phyloP scores from a whole-genome alignment of 1,284 basidiomycete species.

The Thelephora terrestris region DNA sequence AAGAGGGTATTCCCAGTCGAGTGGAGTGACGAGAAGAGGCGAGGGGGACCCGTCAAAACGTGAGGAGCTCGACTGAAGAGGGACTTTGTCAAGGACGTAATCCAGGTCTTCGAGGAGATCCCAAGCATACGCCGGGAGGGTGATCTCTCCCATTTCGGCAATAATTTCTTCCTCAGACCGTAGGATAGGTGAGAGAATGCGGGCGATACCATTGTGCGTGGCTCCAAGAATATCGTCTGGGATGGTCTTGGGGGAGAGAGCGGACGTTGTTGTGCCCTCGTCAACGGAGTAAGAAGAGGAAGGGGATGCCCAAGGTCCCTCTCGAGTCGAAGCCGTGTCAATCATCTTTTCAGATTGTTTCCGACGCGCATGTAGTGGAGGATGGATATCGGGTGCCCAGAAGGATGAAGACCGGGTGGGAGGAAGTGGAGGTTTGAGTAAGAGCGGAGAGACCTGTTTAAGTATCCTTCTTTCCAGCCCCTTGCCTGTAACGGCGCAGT shows the following conservation, averaged over 20 bases:
- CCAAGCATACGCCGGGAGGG: conserved; percentile 16
- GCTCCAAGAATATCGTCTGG: background rate
- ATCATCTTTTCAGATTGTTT: conserved; percentile 1
- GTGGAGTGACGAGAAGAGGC: background rate
- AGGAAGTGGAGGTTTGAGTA: background rate
- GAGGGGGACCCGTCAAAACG: background rate
- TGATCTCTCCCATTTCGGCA: conserved; percentile 11
- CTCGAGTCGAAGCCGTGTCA: background rate
- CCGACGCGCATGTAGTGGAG: background rate
- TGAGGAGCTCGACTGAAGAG: conserved; percentile 4
- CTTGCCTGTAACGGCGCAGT: background rate
- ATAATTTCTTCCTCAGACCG: conserved; percentile 14
- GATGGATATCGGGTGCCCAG: background rate
- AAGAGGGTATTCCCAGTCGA: too few species aligned
- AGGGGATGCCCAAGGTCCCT: background rate
- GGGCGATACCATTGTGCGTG: conserved; percentile 7
- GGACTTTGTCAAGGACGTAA: conserved; percentile 12
- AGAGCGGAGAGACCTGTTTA: background rate
- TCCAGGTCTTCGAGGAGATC: conserved; percentile 17
- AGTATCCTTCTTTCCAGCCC: background rate
- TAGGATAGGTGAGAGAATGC: conserved; percentile 10
- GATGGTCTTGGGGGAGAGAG: conserved; percentile 1
- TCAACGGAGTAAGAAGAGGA: background rate
- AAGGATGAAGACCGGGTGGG: background rate
- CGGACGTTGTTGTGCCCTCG: conserved; percentile 2